Base-by-base conservation (phyloP, 2,329 filamentous ascomycete genomes). In the Cercospora sp. region DNA sequence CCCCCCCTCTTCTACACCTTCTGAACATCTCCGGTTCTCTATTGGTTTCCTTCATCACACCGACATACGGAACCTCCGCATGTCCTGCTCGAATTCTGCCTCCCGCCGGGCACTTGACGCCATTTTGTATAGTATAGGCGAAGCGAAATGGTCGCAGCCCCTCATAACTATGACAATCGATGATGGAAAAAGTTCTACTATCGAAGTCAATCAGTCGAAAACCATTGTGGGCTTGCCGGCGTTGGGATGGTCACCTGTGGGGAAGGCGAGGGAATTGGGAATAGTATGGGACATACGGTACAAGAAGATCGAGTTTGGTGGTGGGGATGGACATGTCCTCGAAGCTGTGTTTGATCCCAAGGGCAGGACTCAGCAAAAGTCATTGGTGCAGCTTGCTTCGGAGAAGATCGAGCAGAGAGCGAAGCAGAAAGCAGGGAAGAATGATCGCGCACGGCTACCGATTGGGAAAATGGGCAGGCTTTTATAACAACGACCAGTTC, bases 181-280 rank as follows among this genome's bases (percentile, higher is more conserved):
- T 28, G 63, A 60, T 36, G 63, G 39, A 20, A 60, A 26, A 26
- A 53, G 39, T 12, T 60, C 55, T n/a, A 53, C 18, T 16, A 51
- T 33, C 12, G 63, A 63, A 16, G 60, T 58, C 28, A 39, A 64
- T 0, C 12, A 30, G 18, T 10, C 48, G 3, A 60, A 53, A 10
- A 18, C 13, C 2, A 18, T 68, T 36, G 28, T 68, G 20, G 66
- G 62, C 13, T 20, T 70, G 26, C 68, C 68, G 6, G 39, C 66
- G 3, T 53, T 70, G 12, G 39, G 66, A n/a, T 70, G 68, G 68
- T 30, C 55, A 8, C 45, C 48, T 4, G 53, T n/a, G n/a, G 58
- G 31, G n/a, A 13, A 33, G n/a, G 55, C 30, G 31, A 51, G 26
- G 16, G 18, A 59, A 20, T 5, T 51, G 28, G 57, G 63, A 26